phyloP scores from a whole-genome alignment of 1,139 yeast genomes.

The Pichia sp. region DNA sequence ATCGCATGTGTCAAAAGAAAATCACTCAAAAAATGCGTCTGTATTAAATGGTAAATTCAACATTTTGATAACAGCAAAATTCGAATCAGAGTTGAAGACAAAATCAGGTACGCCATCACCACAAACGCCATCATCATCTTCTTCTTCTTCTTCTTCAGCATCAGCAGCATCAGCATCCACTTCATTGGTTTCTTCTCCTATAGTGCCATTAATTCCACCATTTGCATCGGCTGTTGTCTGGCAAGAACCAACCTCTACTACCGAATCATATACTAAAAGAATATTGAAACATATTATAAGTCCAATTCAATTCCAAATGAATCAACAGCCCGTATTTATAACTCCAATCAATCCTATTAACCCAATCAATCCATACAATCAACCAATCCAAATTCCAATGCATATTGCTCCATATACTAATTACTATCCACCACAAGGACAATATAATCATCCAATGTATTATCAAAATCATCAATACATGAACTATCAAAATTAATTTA shows the following conservation, averaged over 20 bases:
- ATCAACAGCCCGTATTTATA: not conserved
- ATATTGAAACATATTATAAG: not conserved
- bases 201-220: not conserved
- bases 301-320: conserved; percentile 17
- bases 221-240: not conserved
- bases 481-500: not conserved
- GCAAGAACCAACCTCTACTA: not conserved
- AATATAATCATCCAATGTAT: conserved; percentile 13
- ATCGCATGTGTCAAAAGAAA: conserved; percentile 38
- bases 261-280: conserved; percentile 39
- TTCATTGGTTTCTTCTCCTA: not conserved
- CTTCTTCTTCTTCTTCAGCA: not conserved
- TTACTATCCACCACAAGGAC: conserved; percentile 3
- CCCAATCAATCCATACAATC: conserved; percentile 1
- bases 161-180: no score
- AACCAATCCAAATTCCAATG: not conserved
- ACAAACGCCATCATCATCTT: no score
- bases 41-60: conserved; percentile 49
- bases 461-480: conserved; percentile 4
- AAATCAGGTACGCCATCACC: conserved; percentile 62
- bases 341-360: not conserved
- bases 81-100: conserved; percentile 37
- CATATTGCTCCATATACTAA: not conserved
- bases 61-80: conserved; percentile 42
- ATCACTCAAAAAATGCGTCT: conserved; percentile 37